Evolutionary conservation across 148 eudicot genomes (phyloP), one percentile per base, ranked within the genome.

Genomic region (Rhododendron simsii): DNA sequence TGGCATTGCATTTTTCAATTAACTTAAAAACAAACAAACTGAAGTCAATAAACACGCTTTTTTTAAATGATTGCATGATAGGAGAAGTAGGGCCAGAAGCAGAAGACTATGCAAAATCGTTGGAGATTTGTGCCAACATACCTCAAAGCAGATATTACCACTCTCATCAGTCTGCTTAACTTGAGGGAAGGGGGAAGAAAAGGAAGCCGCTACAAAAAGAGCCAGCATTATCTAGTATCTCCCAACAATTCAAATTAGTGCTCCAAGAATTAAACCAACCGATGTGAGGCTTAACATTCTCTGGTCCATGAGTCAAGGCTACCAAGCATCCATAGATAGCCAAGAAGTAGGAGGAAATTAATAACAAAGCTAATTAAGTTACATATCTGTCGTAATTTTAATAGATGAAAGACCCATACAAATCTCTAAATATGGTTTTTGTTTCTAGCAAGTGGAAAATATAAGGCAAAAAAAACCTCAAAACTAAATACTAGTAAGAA

Each of bases 231-330:
- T 35, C 37, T 35, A 35, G 37, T 1, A 35, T 1, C 37, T 35
- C 37, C 37, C 37, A 35, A 1, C 2, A 35, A 35, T 35, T 35
- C 37, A 35, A 35, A 35, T 35, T 35, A 35, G 37, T 35, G 37
- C 37, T 35, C 37, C 2, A 35, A 35, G 37, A 35, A 35, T 35
- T 35, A 35, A 1, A 35, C 2, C 37, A 35, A 35, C 37, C 37
- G 37, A 35, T 35, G 37, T 35, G 37, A 35, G 99, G 99, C 88
- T 97, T 97, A 77, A 94, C 99, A 89, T 91, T 95, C 88, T 94
- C 96, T 73, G 99, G 98, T 87, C 99, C 99, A 93, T 97, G 99
- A 87, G 99, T 97, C 91, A 97, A 90, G 84, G 98, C 96, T 23
- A 97, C 99, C 99, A 95, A 90, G 82, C 80, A 89, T 71, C 47